Conservation (phyloP, 805 yeast genomes). For the Starmerella vaccinii region DNA sequence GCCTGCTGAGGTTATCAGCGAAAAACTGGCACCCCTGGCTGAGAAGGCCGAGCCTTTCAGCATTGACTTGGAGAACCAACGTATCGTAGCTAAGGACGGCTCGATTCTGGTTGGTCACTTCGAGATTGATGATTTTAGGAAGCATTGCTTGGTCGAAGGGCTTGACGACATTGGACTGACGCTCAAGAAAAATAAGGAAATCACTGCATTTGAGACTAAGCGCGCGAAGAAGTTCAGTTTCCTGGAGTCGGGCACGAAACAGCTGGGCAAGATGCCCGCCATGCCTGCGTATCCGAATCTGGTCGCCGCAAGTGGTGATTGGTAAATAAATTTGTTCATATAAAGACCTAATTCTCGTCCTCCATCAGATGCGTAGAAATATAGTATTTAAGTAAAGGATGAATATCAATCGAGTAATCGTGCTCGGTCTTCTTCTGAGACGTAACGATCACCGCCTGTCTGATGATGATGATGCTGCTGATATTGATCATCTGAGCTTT, state of each 20-base stretch:
- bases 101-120: constrained; percentile 72
- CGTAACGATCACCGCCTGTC: no score
- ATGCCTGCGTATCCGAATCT: constrained; percentile 19
- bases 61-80: constrained; percentile 80
- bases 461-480: no score
- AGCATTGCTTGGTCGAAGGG: constrained; percentile 89
- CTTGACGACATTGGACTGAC: constrained; percentile 96
- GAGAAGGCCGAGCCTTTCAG: constrained; percentile 58
- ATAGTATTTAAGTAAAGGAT: not conserved
- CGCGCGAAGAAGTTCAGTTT: constrained; percentile 79
- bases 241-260: constrained; percentile 72
- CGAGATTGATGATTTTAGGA: constrained; percentile 83
- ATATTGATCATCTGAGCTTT: not conserved
- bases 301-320: constrained; percentile 19
- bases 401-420: not conserved
- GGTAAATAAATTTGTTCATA: constrained; percentile 9
- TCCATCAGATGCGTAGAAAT: no score
- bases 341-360: no score
- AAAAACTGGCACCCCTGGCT: constrained; percentile 72
- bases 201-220: constrained; percentile 58
- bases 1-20: constrained; percentile 62
- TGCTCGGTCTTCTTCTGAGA: not conserved
- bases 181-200: constrained; percentile 73
- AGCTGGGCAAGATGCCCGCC: constrained; percentile 19
- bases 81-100: constrained; percentile 50